Evolutionary conservation across 768 basidiomycete species (phyloP), one percentile per base, ranked within the genome.

Genomic region (Artomyces pyxidatus): DNA sequence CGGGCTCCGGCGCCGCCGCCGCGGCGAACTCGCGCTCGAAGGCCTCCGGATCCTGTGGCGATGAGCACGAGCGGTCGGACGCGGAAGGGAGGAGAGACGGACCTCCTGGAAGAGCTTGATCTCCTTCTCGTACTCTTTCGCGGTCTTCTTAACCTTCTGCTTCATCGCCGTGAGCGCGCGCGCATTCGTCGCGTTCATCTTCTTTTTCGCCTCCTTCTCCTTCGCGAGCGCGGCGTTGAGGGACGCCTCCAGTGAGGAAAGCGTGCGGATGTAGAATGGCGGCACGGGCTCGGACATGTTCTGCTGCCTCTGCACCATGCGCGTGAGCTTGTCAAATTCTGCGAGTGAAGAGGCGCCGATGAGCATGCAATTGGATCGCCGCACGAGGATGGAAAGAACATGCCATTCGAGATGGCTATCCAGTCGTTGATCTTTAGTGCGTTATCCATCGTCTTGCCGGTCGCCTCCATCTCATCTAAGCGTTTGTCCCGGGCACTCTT

Each of bases 111-210:
- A 97, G 51, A 77, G 78, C 62, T 81, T 81, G 37, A 94, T 66
- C 56, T 89, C 85, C 10, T 65, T 67, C 68, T 97, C 96, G 62
- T 89, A 78, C 64, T 98, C 96, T 66, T 93, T 95, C 48, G 74
- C 59, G 9, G 85, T 77, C 71, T 94, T 98, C 71, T 88, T 94
- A 48, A 97, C 76, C 66, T 94, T 96, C 69, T 98, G 95, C 70
- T 94, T 97, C 83, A 97, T 87, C n/a, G 88, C 87, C 45, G 91
- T 97, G 56, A 98, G 76, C 2, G 93, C 91, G 60, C 89, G 93
- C 35, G 92, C 88, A 59, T 94, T 94, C 53, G 78, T 85, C 2
- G 91, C 87, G 57, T 93, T 95, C 85, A 94, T 90, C 71, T 96
- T 97, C 70, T 97, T 96, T 70, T 88, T 88, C 9, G 90, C 83